phyloP scores from a whole-genome alignment of 2,329 filamentous ascomycete species.

The Ceratocystis alfenasii region DNA sequence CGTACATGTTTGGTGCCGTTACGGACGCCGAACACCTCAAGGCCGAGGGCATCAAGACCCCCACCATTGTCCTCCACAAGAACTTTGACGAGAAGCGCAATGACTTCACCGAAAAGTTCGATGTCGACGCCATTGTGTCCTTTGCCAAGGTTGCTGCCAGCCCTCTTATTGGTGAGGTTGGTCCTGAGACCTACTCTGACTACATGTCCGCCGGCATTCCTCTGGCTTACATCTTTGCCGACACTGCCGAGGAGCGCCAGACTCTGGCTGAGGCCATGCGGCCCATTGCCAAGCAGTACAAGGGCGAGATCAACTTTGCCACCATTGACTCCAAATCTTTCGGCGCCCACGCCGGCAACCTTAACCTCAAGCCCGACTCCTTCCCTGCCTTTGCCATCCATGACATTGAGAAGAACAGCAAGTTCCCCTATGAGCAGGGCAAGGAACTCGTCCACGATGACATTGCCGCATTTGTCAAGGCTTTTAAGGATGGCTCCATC shows the following conservation, averaged over 20 bases:
- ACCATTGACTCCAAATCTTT: slow-evolving; percentile 93
- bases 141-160: slow-evolving; percentile 80
- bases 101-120: slow-evolving; percentile 69
- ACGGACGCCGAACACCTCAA: slow-evolving; percentile 75
- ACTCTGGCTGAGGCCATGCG: slow-evolving; percentile 66
- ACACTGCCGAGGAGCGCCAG: slow-evolving; percentile 79
- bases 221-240: slow-evolving; percentile 94
- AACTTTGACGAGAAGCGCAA: slow-evolving; percentile 93
- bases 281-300: slow-evolving; percentile 79
- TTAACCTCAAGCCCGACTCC: slow-evolving; percentile 90
- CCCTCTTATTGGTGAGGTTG: slow-evolving; percentile 87
- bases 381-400: slow-evolving; percentile 98
- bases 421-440: slow-evolving; percentile 85
- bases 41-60: slow-evolving; percentile 78
- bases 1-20: slow-evolving; percentile 82
- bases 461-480: slow-evolving; percentile 72
- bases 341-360: slow-evolving; percentile 87
- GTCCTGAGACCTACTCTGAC: slow-evolving; percentile 86
- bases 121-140: slow-evolving; percentile 62
- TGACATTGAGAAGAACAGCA: slow-evolving; percentile 87
- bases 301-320: slow-evolving; percentile 92
- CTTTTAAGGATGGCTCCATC: slow-evolving; percentile 76
- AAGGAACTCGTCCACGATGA: slow-evolving; percentile 60
- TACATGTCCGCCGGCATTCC: slow-evolving; percentile 92
- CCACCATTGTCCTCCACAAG: slow-evolving; percentile 91